Percentiles rank a stretch among this genome's conserved stretches.
phyloP scores from a whole-genome alignment of 2,329 filamentous ascomycete genomes.

The Apiospora pterosperma region DNA sequence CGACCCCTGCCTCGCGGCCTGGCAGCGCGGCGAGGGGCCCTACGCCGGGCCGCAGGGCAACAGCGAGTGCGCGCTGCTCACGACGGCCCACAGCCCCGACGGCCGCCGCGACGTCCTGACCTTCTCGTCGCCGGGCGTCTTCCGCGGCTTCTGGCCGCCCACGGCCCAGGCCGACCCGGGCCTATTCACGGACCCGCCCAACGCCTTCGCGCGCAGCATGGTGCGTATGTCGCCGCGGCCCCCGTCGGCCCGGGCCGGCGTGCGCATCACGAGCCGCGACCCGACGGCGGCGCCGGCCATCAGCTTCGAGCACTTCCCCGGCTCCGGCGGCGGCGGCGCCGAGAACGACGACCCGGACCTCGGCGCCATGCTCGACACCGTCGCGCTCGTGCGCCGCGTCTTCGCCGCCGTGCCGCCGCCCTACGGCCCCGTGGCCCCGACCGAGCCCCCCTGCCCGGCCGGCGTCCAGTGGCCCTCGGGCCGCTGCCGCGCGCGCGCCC shows the following conservation, averaged over 20 bases:
- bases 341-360: neutral
- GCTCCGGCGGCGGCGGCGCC: neutral
- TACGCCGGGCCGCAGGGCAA: neutral
- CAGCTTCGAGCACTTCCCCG: neutral
- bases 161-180: conserved; percentile 15
- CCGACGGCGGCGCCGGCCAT: neutral
- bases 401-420: neutral
- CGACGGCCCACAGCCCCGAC: conserved; percentile 5
- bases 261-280: conserved; percentile 12
- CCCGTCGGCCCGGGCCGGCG: conserved; percentile 40
- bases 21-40: neutral
- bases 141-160: conserved; percentile 20
- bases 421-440: neutral
- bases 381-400: neutral
- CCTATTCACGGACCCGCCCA: conserved; percentile 21
- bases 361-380: neutral
- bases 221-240: conserved; percentile 44
- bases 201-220: conserved; percentile 30
- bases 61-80: neutral
- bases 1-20: neutral
- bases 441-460: neutral
- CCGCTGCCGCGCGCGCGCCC: neutral
- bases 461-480: neutral
- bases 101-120: conserved; percentile 16
- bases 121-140: conserved; percentile 12